Evolutionary conservation across 2,329 filamentous ascomycete genomes (phyloP).

Genomic region (Blumeria graminis): DNA sequence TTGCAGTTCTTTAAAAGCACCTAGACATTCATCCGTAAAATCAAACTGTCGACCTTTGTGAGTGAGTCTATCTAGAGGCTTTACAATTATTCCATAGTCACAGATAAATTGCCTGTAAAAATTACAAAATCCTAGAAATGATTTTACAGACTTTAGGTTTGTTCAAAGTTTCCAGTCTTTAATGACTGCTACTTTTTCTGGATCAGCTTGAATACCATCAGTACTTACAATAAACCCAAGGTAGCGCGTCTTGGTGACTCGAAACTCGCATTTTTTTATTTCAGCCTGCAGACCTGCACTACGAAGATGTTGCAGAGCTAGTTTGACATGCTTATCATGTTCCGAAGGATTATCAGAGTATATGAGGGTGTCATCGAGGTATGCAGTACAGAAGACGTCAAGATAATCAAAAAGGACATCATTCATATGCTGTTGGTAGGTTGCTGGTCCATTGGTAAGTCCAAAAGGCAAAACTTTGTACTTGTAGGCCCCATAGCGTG

Average conservation of each 20-base stretch:
- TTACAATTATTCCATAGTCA: neutral
- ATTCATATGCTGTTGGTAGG: constrained; percentile 3
- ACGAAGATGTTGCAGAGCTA: neutral
- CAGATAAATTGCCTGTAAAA: neutral
- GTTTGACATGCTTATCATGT: neutral
- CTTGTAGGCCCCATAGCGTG: neutral
- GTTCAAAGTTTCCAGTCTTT: neutral
- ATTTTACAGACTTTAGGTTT: neutral
- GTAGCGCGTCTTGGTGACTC: neutral
- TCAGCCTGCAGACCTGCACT: neutral
- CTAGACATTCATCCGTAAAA: neutral
- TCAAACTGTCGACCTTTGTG: neutral
- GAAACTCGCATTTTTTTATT: neutral
- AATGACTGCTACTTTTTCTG: neutral
- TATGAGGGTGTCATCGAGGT: constrained; percentile 3
- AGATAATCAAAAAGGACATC: constrained; percentile 1
- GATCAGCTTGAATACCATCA: neutral
- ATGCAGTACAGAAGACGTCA: neutral
- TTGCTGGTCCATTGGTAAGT: constrained; percentile 1
- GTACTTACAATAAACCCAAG: constrained; percentile 2
- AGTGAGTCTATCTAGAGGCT: neutral
- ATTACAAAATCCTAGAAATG: constrained; percentile 1
- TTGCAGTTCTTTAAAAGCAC: neutral
- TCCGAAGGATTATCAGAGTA: neutral
- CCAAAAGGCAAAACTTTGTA: constrained; percentile 2